Evolutionary conservation across 345 rosid species (phyloP).

Genomic region (Salix dunnii): DNA sequence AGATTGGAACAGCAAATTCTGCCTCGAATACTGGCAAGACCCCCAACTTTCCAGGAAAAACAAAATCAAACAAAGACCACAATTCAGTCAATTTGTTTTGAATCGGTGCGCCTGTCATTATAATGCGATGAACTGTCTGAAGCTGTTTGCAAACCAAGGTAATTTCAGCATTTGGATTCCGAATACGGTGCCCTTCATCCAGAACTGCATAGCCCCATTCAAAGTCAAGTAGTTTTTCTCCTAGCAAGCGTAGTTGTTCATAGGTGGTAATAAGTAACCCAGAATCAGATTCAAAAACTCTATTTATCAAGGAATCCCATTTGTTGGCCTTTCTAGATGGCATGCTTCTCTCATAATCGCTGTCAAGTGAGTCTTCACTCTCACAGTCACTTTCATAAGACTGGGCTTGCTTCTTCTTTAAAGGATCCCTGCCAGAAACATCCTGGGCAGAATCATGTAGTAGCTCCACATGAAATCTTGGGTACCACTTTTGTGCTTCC

Average conservation of each 20-base stretch:
- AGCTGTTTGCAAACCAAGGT: constrained; percentile 94
- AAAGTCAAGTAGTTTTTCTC: constrained; percentile 76
- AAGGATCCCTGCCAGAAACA: constrained; percentile 18
- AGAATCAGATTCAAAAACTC: constrained; percentile 66
- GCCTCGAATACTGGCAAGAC: constrained; percentile 97
- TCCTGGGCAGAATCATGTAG: constrained; percentile 93
- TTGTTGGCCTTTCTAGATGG: constrained; percentile 51
- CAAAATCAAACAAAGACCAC: constrained; percentile 98
- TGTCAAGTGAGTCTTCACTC: constrained; percentile 60
- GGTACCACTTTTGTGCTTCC: constrained; percentile 87
- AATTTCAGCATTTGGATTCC: constrained; percentile 91
- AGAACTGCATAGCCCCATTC: constrained; percentile 95
- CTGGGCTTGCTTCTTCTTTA: constrained; percentile 37
- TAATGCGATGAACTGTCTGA: constrained; percentile 88
- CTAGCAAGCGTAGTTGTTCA: constrained; percentile 86
- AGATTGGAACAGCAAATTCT: constrained; percentile 89
- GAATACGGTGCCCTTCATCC: constrained; percentile 96
- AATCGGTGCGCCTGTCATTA: constrained; percentile 98
- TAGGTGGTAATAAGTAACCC: constrained; percentile 90
- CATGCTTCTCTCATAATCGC: constrained; percentile 49
- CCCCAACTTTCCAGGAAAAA: constrained; percentile 95
- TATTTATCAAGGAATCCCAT: constrained; percentile 82
- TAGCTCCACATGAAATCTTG: constrained; percentile 70
- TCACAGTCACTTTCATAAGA: constrained; percentile 64
- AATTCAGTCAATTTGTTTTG: constrained; percentile 88